These are phyloP conservation scores for Ilex paraguariensis DNA, from an alignment of 305 asterid genomes.

Conservation along the genomic window DNA sequence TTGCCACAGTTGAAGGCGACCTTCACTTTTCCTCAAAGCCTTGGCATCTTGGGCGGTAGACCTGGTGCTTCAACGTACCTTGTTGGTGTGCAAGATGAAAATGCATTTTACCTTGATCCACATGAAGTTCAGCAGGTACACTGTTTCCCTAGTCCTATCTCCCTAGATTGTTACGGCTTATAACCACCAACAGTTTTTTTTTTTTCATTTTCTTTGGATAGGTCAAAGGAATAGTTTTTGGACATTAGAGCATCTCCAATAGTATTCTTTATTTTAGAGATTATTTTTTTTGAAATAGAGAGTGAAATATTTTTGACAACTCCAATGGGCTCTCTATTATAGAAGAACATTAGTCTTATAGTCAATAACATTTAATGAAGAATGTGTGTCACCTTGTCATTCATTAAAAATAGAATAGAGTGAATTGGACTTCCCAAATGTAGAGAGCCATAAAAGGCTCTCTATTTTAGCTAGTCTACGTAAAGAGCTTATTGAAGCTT, in stretches of 20 bases:
- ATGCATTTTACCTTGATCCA: slow-evolving; percentile 91
- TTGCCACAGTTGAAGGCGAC: slow-evolving; percentile 79
- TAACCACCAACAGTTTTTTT: not conserved
- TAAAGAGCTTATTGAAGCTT: too few species aligned
- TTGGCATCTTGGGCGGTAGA: slow-evolving; percentile 92
- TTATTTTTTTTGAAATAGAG: not conserved
- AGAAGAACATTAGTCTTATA: too few species aligned
- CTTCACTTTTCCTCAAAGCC: slow-evolving; percentile 88
- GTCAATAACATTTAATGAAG: too few species aligned
- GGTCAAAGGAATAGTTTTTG: too few species aligned
- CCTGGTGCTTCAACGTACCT: slow-evolving; percentile 96
- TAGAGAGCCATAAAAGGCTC: too few species aligned
- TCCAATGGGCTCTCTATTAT: too few species aligned
- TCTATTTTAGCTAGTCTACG: too few species aligned
- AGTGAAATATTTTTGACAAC: too few species aligned
- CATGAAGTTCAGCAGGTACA: slow-evolving; percentile 94
- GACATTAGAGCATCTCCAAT: too few species aligned
- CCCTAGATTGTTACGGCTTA: not conserved
- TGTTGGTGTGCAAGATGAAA: slow-evolving; percentile 91
- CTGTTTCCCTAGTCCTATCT: not conserved
- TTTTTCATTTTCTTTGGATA: not conserved
- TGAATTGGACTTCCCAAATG: too few species aligned
- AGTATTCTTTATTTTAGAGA: not conserved
- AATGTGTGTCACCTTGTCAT: too few species aligned
- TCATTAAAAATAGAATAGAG: too few species aligned